phyloP scores from a whole-genome alignment of 345 rosid species.

The Ailanthus altissimus region DNA sequence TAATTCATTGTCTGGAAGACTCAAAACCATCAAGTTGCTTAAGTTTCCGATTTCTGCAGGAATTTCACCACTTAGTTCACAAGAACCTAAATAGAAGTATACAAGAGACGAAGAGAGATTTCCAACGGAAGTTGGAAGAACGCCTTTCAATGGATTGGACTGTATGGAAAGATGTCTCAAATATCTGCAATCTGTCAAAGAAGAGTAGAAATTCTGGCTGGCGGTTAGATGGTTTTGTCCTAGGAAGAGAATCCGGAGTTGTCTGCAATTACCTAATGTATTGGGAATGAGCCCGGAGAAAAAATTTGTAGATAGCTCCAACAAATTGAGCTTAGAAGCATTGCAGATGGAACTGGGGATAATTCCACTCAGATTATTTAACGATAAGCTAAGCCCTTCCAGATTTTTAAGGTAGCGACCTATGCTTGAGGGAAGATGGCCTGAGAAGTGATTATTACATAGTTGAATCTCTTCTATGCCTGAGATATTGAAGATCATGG shows the following conservation, averaged over 20 bases:
- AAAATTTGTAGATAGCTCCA: slow-evolving; percentile 15
- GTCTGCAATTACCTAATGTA: slow-evolving; percentile 10
- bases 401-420: too few relatives aligned
- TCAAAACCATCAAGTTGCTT: background rate
- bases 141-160: background rate
- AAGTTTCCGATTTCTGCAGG: slow-evolving; percentile 15
- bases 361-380: slow-evolving; percentile 21
- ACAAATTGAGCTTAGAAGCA: slow-evolving; percentile 8
- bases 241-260: background rate
- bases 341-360: slow-evolving; percentile 22
- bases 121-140: slow-evolving; percentile 14
- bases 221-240: background rate
- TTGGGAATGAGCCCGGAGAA: slow-evolving; percentile 26
- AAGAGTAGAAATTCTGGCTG: slow-evolving; percentile 3
- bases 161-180: background rate
- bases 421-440: too few relatives aligned
- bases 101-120: slow-evolving; percentile 21
- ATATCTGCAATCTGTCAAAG: slow-evolving; percentile 18
- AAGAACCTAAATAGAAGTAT: background rate
- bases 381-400: background rate
- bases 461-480: background rate
- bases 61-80: slow-evolving; percentile 15
- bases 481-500: background rate
- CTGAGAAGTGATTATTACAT: slow-evolving; percentile 4
- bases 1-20: background rate